Conservation (phyloP, 2,329 filamentous ascomycete genomes). For the Alternaria consortialis region DNA sequence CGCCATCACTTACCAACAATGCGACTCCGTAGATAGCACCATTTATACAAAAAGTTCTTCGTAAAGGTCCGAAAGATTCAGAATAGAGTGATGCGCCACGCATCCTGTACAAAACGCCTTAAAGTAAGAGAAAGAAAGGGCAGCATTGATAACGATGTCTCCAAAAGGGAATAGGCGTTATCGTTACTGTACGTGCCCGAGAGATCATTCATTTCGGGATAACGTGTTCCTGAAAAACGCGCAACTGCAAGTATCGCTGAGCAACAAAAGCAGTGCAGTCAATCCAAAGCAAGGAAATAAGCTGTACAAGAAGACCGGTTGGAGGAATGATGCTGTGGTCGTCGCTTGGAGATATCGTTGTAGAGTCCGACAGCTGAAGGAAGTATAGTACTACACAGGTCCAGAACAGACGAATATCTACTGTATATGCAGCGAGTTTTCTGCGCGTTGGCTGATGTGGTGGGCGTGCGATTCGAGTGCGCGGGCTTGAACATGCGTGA, state of each 20-base stretch:
- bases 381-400: slow-evolving; percentile 30
- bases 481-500: slow-evolving; percentile 74
- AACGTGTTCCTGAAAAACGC: not conserved
- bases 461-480: slow-evolving; percentile 71
- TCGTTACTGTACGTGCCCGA: not conserved
- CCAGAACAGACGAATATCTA: slow-evolving; percentile 33
- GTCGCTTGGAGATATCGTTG: not conserved
- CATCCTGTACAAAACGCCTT: slow-evolving; percentile 3
- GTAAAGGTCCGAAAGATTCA: not conserved
- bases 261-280: not conserved
- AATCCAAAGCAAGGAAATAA: slow-evolving; percentile 8
- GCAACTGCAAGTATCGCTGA: not conserved
- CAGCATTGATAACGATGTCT: not conserved
- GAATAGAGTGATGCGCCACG: not conserved
- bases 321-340: not conserved
- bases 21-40: not conserved
- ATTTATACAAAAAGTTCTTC: not conserved
- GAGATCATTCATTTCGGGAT: not conserved
- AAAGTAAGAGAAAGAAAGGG: not conserved
- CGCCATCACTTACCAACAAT: not conserved
- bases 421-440: slow-evolving; percentile 53
- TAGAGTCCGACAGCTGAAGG: not conserved
- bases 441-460: slow-evolving; percentile 69
- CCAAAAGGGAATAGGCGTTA: not conserved
- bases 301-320: slow-evolving; percentile 8